Conservation (phyloP, 768 basidiomycete genomes). For the Brasilioporus rufonigricans region DNA sequence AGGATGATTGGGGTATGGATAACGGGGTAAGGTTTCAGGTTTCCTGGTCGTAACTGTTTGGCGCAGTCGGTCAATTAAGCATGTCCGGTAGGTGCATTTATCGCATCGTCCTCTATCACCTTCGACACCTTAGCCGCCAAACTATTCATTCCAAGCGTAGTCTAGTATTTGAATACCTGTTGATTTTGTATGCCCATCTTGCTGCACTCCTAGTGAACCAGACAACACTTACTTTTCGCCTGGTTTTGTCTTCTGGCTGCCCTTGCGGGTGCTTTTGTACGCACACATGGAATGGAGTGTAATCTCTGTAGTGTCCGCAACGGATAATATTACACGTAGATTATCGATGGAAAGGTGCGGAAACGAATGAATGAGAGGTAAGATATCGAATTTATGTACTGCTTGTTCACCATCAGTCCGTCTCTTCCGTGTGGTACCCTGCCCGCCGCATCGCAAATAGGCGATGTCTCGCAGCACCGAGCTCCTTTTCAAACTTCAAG, state of each 20-base stretch:
- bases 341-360: too few relatives aligned
- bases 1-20: slow-evolving; percentile 35
- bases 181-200: neutral
- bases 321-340: too few relatives aligned
- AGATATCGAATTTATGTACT: too few relatives aligned
- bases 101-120: neutral
- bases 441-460: slow-evolving; percentile 85
- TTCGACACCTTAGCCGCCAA: neutral
- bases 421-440: slow-evolving; percentile 87
- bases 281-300: too few relatives aligned
- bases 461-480: slow-evolving; percentile 81
- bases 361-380: neutral
- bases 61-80: neutral
- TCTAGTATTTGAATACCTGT: neutral
- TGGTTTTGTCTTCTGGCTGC: too few relatives aligned
- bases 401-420: slow-evolving; percentile 42
- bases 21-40: neutral
- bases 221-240: neutral
- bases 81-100: neutral
- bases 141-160: neutral
- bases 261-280: too few relatives aligned
- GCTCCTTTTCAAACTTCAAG: slow-evolving; percentile 91
- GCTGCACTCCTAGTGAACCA: neutral
- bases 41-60: neutral
- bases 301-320: too few relatives aligned